Evolutionary conservation across 768 basidiomycete genomes (phyloP).

Genomic region (Russula sp.): DNA sequence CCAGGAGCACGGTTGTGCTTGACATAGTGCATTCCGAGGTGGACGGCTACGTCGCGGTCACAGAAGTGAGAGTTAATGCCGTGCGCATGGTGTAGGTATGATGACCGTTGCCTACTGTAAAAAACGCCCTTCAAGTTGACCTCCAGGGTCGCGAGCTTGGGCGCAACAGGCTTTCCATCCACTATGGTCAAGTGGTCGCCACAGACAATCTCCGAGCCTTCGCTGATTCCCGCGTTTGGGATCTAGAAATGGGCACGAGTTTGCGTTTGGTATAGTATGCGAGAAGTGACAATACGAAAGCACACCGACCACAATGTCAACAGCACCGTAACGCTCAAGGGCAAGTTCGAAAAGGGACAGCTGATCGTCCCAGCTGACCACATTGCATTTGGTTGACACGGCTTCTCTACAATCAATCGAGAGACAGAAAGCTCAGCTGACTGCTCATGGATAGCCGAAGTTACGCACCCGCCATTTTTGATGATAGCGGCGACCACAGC

Average conservation of each 20-base stretch:
- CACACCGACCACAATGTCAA: slow-evolving; percentile 29
- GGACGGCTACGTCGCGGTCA: slow-evolving; percentile 23
- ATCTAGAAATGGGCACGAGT: slow-evolving; percentile 7
- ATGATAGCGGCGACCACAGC: slow-evolving; percentile 10
- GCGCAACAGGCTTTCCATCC: slow-evolving; percentile 26
- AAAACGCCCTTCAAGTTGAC: slow-evolving; percentile 29
- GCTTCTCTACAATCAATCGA: slow-evolving; percentile 14
- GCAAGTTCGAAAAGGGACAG: slow-evolving; percentile 29
- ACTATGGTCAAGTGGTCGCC: slow-evolving; percentile 6
- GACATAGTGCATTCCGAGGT: slow-evolving; percentile 30
- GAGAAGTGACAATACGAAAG: background rate
- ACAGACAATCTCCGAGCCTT: background rate
- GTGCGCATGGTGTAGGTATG: too few relatives aligned
- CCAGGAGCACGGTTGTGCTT: slow-evolving; percentile 14
- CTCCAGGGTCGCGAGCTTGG: slow-evolving; percentile 24
- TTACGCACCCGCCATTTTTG: slow-evolving; percentile 21
- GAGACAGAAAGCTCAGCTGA: background rate
- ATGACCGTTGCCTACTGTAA: slow-evolving; percentile 24
- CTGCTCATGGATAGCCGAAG: too few relatives aligned
- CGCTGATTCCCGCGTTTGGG: slow-evolving; percentile 23
- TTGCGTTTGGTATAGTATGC: background rate
- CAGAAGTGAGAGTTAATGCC: background rate
- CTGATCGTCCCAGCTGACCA: slow-evolving; percentile 24
- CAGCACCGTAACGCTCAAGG: slow-evolving; percentile 23
- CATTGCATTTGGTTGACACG: slow-evolving; percentile 18